Percentiles rank a stretch among this genome's conserved stretches.
These are phyloP conservation scores for Phaffomyces opuntiae DNA, from an alignment of 805 yeast species.

Conservation along the genomic window DNA sequence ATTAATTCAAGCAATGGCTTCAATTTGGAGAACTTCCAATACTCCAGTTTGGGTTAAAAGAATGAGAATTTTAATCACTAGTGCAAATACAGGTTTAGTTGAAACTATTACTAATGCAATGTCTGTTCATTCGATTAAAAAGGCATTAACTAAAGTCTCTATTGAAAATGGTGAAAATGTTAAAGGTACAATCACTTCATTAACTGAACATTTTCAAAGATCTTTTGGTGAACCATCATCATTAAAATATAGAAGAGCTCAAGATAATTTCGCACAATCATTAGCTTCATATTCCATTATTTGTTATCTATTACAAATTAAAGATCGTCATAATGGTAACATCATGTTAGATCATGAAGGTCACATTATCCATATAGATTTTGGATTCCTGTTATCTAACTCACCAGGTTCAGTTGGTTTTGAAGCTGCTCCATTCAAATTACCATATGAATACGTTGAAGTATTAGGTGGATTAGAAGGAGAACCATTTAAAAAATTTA, in stretches of 20 bases:
- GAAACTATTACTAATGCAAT: slow-evolving; percentile 95
- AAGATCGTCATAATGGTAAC: slow-evolving; percentile 96
- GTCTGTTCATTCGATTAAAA: slow-evolving; percentile 90
- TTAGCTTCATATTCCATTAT: slow-evolving; percentile 89
- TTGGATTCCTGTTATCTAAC: slow-evolving; percentile 87
- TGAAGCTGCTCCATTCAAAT: slow-evolving; percentile 95
- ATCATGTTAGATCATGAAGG: slow-evolving; percentile 96
- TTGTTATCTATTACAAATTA: slow-evolving; percentile 84
- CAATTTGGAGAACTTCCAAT: slow-evolving; percentile 66
- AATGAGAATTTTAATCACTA: slow-evolving; percentile 88
- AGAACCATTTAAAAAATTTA: slow-evolving; percentile 52
- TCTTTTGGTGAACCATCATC: slow-evolving; percentile 64
- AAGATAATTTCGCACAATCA: slow-evolving; percentile 76
- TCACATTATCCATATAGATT: slow-evolving; percentile 90
- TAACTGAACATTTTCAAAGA: slow-evolving; percentile 71
- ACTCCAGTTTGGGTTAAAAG: slow-evolving; percentile 86
- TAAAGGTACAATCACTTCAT: slow-evolving; percentile 60
- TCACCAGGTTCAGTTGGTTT: slow-evolving; percentile 97
- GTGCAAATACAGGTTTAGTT: slow-evolving; percentile 85
- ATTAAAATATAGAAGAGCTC: slow-evolving; percentile 60
- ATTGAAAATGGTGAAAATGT: slow-evolving; percentile 61
- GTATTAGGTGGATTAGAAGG: slow-evolving; percentile 75
- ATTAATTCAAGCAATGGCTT: slow-evolving; percentile 77
- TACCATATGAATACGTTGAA: slow-evolving; percentile 85
- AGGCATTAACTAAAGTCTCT: slow-evolving; percentile 76